Conservation (phyloP, 441 rosid species). For the Capsella rubella region DNA sequence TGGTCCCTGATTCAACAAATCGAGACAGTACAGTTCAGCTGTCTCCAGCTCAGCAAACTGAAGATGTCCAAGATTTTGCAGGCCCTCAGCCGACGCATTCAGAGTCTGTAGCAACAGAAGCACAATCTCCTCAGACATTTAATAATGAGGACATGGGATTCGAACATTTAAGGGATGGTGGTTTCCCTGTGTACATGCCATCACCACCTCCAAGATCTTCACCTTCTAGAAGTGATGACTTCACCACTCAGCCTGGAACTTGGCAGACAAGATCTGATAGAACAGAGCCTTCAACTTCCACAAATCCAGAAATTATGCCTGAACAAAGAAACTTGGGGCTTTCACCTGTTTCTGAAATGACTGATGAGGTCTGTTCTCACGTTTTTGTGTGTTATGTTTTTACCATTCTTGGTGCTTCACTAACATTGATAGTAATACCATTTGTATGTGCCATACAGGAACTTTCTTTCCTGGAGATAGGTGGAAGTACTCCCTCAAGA, state of each 20-base stretch:
- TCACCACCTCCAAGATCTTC: conserved; percentile 52
- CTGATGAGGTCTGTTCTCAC: conserved; percentile 56
- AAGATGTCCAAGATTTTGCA: conserved; percentile 38
- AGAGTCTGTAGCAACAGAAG: conserved; percentile 36
- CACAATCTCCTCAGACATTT: conserved; percentile 37
- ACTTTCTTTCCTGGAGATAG: conserved; percentile 74
- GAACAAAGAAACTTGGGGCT: conserved; percentile 50
- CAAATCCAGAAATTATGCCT: conserved; percentile 43
- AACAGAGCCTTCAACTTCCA: conserved; percentile 61
- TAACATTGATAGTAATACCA: conserved; percentile 5
- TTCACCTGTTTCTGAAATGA: conserved; percentile 63
- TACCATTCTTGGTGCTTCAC: conserved; percentile 6
- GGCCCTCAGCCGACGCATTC: conserved; percentile 12
- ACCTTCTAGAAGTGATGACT: conserved; percentile 55
- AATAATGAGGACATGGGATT: conserved; percentile 51
- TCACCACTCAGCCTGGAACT: conserved; percentile 48
- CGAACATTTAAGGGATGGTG: conserved; percentile 53
- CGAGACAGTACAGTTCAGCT: conserved; percentile 24
- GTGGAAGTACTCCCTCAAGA: conserved; percentile 53
- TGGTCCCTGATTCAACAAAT: conserved; percentile 26
- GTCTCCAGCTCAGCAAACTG: conserved; percentile 40
- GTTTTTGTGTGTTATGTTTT: background rate
- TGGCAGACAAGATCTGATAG: conserved; percentile 43
- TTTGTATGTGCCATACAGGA: conserved; percentile 54
- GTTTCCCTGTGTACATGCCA: conserved; percentile 44